Percentiles rank a stretch among this genome's conserved stretches.
Evolutionary conservation across 495 filamentous ascomycete species (phyloP).

Genomic region (Cenococcum geophilum): DNA sequence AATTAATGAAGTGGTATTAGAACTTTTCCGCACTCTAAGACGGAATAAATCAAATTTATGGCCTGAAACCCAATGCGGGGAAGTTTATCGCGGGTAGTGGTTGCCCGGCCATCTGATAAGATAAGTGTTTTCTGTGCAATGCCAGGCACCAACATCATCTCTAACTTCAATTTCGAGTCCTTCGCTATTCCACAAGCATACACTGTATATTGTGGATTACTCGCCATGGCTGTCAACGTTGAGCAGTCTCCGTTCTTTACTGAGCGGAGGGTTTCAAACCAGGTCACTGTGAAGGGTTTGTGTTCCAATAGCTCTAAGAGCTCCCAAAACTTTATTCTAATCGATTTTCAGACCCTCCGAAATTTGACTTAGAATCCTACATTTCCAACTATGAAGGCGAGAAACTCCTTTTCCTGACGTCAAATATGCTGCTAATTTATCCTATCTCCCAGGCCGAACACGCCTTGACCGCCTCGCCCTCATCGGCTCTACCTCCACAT

Average conservation of each 20-base stretch:
- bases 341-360: conserved; percentile 61
- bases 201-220: background rate
- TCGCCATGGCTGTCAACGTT: conserved; percentile 22
- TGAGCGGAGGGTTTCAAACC: conserved; percentile 7
- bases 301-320: background rate
- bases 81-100: too few species aligned
- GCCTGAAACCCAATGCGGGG: too few species aligned
- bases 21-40: too few species aligned
- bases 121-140: too few species aligned
- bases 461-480: conserved; percentile 72
- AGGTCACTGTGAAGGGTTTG: conserved; percentile 21
- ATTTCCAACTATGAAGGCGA: conserved; percentile 84
- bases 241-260: conserved; percentile 27
- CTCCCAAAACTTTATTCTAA: conserved; percentile 7
- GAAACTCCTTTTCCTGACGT: conserved; percentile 19
- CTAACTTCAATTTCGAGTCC: background rate
- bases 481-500: conserved; percentile 71
- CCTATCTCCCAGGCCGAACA: conserved; percentile 48
- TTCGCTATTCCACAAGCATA: background rate
- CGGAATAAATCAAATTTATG: too few species aligned
- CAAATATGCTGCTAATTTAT: conserved; percentile 28
- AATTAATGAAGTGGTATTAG: too few species aligned
- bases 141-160: conserved; percentile 2
- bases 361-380: conserved; percentile 89
- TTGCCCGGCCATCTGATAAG: too few species aligned